Base-by-base conservation (phyloP, 192 early-diverging fungal species). In the Obelidium mucronatum region DNA sequence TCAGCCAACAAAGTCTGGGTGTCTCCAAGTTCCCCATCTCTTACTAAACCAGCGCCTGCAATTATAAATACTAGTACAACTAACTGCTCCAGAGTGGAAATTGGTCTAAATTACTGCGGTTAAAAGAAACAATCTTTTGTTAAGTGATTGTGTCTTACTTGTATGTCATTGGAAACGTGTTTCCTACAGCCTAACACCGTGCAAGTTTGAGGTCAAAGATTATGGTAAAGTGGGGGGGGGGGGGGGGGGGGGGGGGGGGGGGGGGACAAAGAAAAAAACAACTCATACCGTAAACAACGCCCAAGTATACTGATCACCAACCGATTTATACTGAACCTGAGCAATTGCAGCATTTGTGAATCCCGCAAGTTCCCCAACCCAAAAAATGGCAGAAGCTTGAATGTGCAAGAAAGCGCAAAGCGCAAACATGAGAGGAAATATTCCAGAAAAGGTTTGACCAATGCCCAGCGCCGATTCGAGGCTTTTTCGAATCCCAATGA, bases 361-460 rank as follows among this genome's bases (percentile, higher is more conserved):
- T 2, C 51, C 56, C 26, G 31, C 39, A 3, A 79, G 8, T 26
- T 42, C 11, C 5, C 78, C 82, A 34, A 79, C 19, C n/a, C 82
- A 72, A 59, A 80, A 83, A 2, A 82, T 53, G 3, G 67, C 35
- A 67, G 82, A 86, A 4, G 75, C 70, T 35, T 84, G 74, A 2
- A 86, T 36, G 63, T 86, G 84, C 19, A 86, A 44, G 59, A 78
- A 86, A 3, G 71, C 69, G 17, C 64, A 53, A n/a, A 86, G 56
- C 6, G 68, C 15, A 34, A 56, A 75, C 24, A 52, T 40, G n/a
- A 84, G 73, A 17, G 77, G 48, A 35, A 81, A 82, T 13, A 86
- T 78, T 2, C 67, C 75, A 48, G 70, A 73, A 48, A 86, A 79
- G n/a, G 66, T 74, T 30, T 69, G 74, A 24, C 82, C 82, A 11